Base-by-base conservation (phyloP, 1,284 basidiomycete genomes). In the Vanrija pseudolonga region DNA sequence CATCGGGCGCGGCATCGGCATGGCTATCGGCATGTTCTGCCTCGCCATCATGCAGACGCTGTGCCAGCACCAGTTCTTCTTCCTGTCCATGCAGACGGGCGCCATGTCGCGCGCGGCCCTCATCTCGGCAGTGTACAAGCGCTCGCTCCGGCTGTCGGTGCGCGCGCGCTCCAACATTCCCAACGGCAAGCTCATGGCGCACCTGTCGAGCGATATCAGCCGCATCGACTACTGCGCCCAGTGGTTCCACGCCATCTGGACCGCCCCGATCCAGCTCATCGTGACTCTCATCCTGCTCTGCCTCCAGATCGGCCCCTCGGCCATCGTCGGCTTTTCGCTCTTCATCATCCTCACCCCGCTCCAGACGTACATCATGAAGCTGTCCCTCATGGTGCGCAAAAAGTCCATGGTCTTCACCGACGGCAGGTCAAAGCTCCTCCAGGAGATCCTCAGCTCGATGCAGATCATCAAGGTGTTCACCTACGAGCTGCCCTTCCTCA, bases 381-480 rank as follows among this genome's bases (percentile, higher is more conserved):
- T 80, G 51, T 84, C 87, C 70, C 85, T 87, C 68, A 73, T 68
- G 20, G 77, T 85, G 47, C 81, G 88, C 12, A 80, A 82, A 59
- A 76, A 74, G 41, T 83, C 83, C 0, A 84, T 85, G 77, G 71
- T 69, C 40, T 89, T 82, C 80, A 90, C 88, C 0, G 94, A 97
- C 68, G 87, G 87, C 62, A 82, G 91, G 15, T 86, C 88, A 6
- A 89, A 89, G 64, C 76, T 91, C 3, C 80, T 93, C 6, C 88
- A 90, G 69, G 90, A 88, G 66, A 80, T 87, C 1, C 71, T 89
- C 12, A 82, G 83, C 38, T 83, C 82, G 0, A 87, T 88, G 84
- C 80, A 85, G 7, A 81, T 89, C 18, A 84, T 88, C 61, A 89
- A 89, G 69, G 86, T 86, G 64, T 88, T 89, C 70, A 83, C 82